A percentile compares a stretch with the other conserved stretches of the same genome.
phyloP scores from a whole-genome alignment of 495 filamentous ascomycete genomes.

The Podospora anserina region DNA sequence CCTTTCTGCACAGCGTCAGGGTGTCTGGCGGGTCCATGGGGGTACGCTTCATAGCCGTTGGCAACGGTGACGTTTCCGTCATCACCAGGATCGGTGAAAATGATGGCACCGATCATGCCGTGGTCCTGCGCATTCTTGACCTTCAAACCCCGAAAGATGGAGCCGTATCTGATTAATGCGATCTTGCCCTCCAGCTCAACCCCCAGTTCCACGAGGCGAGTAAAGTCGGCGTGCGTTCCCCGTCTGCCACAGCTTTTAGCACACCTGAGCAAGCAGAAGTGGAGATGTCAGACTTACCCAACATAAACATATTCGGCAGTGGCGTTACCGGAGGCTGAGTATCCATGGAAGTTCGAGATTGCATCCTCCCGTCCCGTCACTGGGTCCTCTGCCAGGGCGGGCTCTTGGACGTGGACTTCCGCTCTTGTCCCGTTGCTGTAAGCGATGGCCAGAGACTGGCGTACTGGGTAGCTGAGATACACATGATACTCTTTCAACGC shows the following conservation, averaged over 20 bases:
- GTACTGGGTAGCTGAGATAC: conserved; percentile 78
- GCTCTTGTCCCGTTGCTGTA: conserved; percentile 56
- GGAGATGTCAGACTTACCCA: conserved; percentile 38
- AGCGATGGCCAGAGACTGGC: conserved; percentile 64
- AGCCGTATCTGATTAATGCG: conserved; percentile 74
- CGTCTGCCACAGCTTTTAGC: conserved; percentile 33
- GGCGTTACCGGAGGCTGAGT: conserved; percentile 77
- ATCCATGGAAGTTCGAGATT: conserved; percentile 86
- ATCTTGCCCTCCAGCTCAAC: conserved; percentile 75
- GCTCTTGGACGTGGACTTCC: conserved; percentile 72
- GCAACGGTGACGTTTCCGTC: conserved; percentile 73
- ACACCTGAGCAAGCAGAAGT: neutral
- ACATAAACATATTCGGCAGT: conserved; percentile 68
- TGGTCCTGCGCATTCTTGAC: conserved; percentile 80
- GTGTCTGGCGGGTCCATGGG: conserved; percentile 75
- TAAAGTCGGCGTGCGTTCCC: conserved; percentile 72
- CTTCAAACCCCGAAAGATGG: conserved; percentile 77
- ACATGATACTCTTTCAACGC: conserved; percentile 72
- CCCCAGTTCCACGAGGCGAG: conserved; percentile 66
- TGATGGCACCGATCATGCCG: conserved; percentile 75
- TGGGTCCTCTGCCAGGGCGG: conserved; percentile 69
- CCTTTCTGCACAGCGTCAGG: conserved; percentile 81
- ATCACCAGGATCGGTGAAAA: conserved; percentile 78
- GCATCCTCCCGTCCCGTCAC: conserved; percentile 65
- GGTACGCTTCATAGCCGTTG: conserved; percentile 68